These are phyloP conservation scores for Paecilomyces dactylethromorphus DNA, from an alignment of 2,329 filamentous ascomycete genomes.

Conservation along the genomic window DNA sequence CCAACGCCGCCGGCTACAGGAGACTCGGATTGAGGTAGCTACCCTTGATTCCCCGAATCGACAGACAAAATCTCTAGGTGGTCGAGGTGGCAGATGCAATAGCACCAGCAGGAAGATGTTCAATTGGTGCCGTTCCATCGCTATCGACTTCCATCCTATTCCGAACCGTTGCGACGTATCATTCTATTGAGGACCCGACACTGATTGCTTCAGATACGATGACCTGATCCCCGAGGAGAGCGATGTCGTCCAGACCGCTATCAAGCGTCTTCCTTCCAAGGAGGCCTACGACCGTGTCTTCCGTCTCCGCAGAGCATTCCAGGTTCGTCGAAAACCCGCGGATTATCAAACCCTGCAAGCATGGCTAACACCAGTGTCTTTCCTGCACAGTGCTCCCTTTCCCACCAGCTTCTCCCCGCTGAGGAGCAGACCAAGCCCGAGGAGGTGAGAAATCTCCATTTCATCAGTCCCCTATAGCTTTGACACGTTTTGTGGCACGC, in stretches of 20 bases:
- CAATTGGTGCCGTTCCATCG: neutral
- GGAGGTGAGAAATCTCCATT: conserved; percentile 45
- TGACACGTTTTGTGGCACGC: conserved; percentile 2
- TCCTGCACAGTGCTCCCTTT: conserved; percentile 52
- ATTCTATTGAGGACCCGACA: neutral
- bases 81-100: neutral
- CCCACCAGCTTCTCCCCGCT: conserved; percentile 59
- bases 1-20: conserved; percentile 83
- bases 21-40: conserved; percentile 81
- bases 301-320: conserved; percentile 91
- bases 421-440: conserved; percentile 62
- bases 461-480: conserved; percentile 1
- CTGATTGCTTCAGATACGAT: conserved; percentile 61
- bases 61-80: neutral
- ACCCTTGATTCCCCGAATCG: neutral
- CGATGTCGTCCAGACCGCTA: conserved; percentile 75
- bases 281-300: conserved; percentile 95
- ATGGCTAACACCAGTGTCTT: conserved; percentile 10
- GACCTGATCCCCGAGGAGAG: conserved; percentile 92
- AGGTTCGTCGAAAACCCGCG: conserved; percentile 47
- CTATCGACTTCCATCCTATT: neutral
- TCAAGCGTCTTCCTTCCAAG: conserved; percentile 84
- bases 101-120: neutral
- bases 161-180: neutral
- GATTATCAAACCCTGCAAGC: conserved; percentile 1